phyloP scores from a whole-genome alignment of 306 rosid species.

The Chamaecrista fasciculata region DNA sequence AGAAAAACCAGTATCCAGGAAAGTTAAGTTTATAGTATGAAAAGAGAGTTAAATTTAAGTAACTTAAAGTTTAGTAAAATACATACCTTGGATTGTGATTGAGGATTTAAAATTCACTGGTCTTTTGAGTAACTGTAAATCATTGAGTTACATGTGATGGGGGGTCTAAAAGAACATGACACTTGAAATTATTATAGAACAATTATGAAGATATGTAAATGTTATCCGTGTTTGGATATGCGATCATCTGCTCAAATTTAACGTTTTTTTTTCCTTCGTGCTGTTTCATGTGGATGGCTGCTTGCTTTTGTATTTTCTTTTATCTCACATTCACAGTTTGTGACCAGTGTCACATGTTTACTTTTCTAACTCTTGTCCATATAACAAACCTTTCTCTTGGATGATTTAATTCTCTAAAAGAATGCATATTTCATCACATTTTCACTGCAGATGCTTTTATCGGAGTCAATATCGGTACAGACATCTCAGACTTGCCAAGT shows the following conservation, averaged over 20 bases:
- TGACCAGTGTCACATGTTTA: neutral
- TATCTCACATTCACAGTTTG: neutral
- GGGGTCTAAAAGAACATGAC: neutral
- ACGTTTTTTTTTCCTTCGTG: neutral
- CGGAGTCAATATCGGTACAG: constrained; percentile 90
- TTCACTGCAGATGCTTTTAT: constrained; percentile 67
- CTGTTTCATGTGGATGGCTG: constrained; percentile 5
- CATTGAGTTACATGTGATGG: neutral
- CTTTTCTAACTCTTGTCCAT: neutral
- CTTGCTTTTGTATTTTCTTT: constrained; percentile 5
- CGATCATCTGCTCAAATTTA: neutral
- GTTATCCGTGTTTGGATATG: neutral
- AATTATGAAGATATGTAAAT: neutral
- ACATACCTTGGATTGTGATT: neutral
- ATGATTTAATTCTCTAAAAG: neutral
- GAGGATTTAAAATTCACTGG: neutral
- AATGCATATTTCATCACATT: neutral
- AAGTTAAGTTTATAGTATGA: neutral
- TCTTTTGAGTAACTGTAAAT: neutral
- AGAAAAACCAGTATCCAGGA: neutral
- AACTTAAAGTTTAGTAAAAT: neutral
- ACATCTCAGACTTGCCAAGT: constrained; percentile 79
- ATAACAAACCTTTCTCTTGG: neutral
- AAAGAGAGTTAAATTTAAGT: neutral
- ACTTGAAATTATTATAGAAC: neutral